Evolutionary conservation across 768 basidiomycete species (phyloP), one percentile per base, ranked within the genome.

Genomic region (Lactifluus echinatus): DNA sequence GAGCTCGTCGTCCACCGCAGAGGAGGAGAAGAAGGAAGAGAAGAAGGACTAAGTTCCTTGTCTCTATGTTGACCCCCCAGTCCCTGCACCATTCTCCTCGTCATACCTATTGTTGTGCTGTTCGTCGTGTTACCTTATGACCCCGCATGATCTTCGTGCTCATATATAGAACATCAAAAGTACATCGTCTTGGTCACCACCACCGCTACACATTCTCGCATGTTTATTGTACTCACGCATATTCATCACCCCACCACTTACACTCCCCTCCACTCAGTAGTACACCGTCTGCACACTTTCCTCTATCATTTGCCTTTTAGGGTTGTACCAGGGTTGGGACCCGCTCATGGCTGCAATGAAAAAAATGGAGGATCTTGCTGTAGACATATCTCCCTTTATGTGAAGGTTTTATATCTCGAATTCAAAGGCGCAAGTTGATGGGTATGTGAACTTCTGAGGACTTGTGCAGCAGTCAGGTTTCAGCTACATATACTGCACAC

Each of bases 31-130:
- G 54, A 69, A 76, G 63, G 73, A 86, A 67, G 85, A 92, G 76
- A 90, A 92, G 87, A 91, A 91, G 76, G 86, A 93, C 67, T 90
- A 84, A 79, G 61, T 55, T 52, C 31, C 43, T 23, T 11, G 23
- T 39, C 24, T 29, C 46, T 52, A 34, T 59, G 12, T n/a, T 46
- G 50, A 56, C 19, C 26, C n/a, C 10, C 44, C 14, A 1, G 24
- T 51, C 53, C 10, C 46, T 33, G 3, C 37, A 14, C 37, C 28
- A n/a, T 31, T n/a, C n/a, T 42, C 23, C 39, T 50, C 17, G 56
- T 31, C 48, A 43, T 31, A 15, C 44, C 23, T 40, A 11, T 46
- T 29, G 24, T 50, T 54, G 14, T 43, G 52, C 17, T 36, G 31
- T 26, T 40, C 43, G 14, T 44, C 40, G 42, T 19, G 26, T 31